Evolutionary conservation across 768 basidiomycete species (phyloP).

Genomic region (Dacryopinax spathularia): DNA sequence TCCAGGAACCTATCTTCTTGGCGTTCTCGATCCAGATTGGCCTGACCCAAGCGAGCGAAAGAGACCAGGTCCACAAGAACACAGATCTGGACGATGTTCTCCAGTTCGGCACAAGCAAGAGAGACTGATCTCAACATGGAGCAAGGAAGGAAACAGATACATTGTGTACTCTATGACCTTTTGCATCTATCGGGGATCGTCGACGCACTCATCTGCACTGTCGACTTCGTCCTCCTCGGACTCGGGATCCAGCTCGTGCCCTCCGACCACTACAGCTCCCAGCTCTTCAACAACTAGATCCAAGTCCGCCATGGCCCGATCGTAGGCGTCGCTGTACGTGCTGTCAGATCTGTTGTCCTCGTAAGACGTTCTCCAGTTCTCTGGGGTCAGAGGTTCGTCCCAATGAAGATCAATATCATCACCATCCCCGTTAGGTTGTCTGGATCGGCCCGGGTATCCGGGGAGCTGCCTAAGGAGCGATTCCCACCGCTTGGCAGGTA

Average conservation of each 20-base stretch:
- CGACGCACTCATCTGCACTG: no score
- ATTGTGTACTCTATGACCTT: no score
- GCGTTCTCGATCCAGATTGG: no score
- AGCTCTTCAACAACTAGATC: not conserved
- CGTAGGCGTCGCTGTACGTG: not conserved
- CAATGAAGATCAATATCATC: not conserved
- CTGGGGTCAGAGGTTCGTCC: not conserved
- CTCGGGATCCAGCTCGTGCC: not conserved
- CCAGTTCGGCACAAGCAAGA: no score
- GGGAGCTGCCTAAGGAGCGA: not conserved
- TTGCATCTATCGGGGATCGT: no score
- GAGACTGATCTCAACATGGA: no score
- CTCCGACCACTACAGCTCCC: not conserved
- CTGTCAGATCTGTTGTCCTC: not conserved
- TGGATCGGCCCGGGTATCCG: not conserved
- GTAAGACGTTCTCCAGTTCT: not conserved
- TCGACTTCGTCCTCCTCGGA: not conserved
- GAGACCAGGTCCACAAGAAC: no score
- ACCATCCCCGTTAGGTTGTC: not conserved
- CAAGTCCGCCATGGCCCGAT: not conserved
- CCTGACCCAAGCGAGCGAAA: no score
- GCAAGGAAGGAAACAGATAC: no score
- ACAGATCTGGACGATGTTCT: no score
- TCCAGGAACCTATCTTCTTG: no score
- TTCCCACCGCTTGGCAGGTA: not conserved